Evolutionary conservation across 2,329 filamentous ascomycete genomes (phyloP).

Genomic region (Didymella keratinophila): DNA sequence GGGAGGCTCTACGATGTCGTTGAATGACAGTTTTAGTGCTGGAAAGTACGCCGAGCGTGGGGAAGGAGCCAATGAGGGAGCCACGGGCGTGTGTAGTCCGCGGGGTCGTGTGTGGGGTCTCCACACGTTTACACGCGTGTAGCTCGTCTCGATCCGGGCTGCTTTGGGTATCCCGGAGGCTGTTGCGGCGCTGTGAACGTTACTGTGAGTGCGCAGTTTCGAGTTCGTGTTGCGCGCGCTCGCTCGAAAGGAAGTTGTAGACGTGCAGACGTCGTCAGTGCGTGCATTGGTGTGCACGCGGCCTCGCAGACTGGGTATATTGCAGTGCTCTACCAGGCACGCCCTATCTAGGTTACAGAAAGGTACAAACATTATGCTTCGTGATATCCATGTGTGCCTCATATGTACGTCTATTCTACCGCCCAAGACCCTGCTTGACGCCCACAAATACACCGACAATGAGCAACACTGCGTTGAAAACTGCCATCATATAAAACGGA

Average conservation of each 20-base stretch:
- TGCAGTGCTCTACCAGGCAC: neutral
- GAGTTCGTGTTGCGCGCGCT: neutral
- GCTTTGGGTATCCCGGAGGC: constrained; percentile 16
- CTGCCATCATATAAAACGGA: constrained; percentile 94
- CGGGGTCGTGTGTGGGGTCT: constrained; percentile 12
- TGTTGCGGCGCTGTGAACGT: neutral
- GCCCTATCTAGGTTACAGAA: neutral
- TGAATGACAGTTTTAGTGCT: constrained; percentile 1
- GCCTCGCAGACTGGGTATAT: constrained; percentile 2
- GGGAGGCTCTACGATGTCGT: constrained; percentile 6
- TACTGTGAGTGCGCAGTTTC: neutral
- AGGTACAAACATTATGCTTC: constrained; percentile 3
- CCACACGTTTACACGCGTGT: constrained; percentile 21
- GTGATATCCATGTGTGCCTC: neutral
- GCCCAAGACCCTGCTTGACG: constrained; percentile 20
- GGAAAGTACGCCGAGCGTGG: neutral
- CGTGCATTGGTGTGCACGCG: neutral
- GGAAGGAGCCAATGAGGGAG: constrained; percentile 8
- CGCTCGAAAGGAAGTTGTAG: neutral
- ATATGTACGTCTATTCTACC: constrained; percentile 14
- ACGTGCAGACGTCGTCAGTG: neutral
- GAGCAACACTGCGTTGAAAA: constrained; percentile 80
- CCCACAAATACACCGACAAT: constrained; percentile 50
- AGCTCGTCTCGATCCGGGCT: constrained; percentile 17
- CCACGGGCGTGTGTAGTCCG: constrained; percentile 7